Evolutionary conservation across 192 early-diverging fungal species (phyloP).

Genomic region (Coemansia sp.): DNA sequence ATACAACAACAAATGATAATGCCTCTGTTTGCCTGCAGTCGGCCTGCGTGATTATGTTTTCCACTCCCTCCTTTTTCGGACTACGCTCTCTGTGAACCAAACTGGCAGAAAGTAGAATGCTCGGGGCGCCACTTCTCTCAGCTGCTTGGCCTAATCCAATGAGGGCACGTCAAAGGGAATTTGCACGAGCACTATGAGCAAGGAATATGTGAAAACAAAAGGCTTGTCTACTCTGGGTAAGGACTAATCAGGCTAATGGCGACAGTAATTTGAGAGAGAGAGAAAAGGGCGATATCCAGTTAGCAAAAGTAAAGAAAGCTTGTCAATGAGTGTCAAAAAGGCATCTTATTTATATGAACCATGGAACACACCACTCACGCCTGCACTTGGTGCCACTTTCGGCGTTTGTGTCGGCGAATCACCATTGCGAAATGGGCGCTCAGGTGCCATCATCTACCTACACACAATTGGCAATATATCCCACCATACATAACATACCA

Average conservation of each 20-base stretch:
- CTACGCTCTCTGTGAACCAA: background rate
- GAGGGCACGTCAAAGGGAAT: background rate
- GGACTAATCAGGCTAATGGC: background rate
- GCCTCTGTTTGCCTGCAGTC: background rate
- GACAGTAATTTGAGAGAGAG: background rate
- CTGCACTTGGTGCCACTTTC: background rate
- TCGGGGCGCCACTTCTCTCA: background rate
- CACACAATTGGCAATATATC: background rate
- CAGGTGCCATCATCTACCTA: background rate
- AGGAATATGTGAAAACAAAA: background rate
- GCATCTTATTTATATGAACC: background rate
- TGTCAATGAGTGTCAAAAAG: background rate
- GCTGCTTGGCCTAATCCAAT: conserved; percentile 1
- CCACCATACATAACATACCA: conserved; percentile 1
- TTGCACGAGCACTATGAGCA: background rate
- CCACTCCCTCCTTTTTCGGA: background rate
- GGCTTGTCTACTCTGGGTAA: background rate
- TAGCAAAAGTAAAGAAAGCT: background rate
- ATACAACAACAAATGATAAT: conserved; percentile 1
- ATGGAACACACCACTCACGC: background rate
- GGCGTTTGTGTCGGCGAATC: background rate
- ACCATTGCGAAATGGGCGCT: background rate
- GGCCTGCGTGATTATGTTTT: conserved; percentile 7
- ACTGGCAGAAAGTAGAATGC: conserved; percentile 1
- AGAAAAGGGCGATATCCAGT: background rate